Evolutionary conservation across 78 protist species (phyloP), one percentile per base, ranked within the genome.

Genomic region (Protostelium mycophagum): DNA sequence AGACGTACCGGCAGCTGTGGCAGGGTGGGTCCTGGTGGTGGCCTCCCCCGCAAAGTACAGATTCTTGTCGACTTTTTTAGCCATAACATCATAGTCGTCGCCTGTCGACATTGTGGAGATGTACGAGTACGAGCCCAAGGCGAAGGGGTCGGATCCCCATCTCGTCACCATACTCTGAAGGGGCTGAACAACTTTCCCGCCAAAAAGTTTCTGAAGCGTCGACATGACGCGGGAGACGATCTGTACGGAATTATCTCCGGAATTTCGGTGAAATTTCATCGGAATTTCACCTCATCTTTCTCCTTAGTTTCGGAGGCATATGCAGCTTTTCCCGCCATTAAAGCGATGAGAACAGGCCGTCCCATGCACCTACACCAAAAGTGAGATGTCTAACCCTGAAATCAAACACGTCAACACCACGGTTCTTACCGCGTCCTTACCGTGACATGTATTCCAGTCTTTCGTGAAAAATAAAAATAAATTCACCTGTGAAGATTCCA

Each of bases 1-100:
- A 35, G 85, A 10, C 16, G 91, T 92, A 37, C 95, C 95, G 29
- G 89, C 91, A 28, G 63, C 73, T n/a, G 95, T 89, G 38, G 92
- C 90, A 31, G 95, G 95, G 38, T 93, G 89, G 51, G 35, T 34
- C 88, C 1, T 29, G 86, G 37, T 86, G 35, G 95, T 90, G 85
- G 94, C 91, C 86, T 93, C 95, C 23, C 95, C 91, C 9, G 93
- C 95, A 36, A 93, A 93, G 39, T 51, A 89, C n/a, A 93, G 84
- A 0, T 16, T 29, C 29, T 36, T 73, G 28, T 36, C 90, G 83
- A 89, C 84, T n/a, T 90, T 87, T 34, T 34, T 1, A 1, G 90
- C 95, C 83, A 93, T 73, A 38, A 28, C 83, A 83, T 93, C 92
- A 37, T 89, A 93, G 83, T 93, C 95, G 28, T 1, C 63, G 29